Evolutionary conservation across 2,329 filamentous ascomycete genomes (phyloP).

Genomic region (Cytospora mali): DNA sequence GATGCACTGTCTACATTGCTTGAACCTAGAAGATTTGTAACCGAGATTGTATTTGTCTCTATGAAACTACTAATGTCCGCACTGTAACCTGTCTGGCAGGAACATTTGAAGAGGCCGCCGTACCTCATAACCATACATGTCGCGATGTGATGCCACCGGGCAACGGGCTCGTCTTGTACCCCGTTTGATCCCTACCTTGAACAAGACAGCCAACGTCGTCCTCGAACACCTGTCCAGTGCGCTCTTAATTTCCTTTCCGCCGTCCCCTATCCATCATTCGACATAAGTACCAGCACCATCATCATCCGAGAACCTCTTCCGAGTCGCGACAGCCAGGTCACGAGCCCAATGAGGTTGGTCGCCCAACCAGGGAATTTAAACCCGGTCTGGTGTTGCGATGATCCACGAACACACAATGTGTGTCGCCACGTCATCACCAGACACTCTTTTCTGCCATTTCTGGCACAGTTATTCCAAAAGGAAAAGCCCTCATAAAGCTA

Average conservation of each 20-base stretch:
- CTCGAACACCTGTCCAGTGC: neutral
- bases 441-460: slow-evolving; percentile 11
- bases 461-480: slow-evolving; percentile 2
- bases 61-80: no score
- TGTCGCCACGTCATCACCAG: slow-evolving; percentile 8
- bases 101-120: no score
- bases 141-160: no score
- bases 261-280: neutral
- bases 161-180: no score
- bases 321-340: slow-evolving; percentile 23
- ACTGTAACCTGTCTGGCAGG: no score
- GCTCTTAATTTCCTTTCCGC: neutral
- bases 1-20: neutral
- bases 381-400: slow-evolving; percentile 17
- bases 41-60: no score
- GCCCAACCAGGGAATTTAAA: slow-evolving; percentile 24
- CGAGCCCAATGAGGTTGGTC: slow-evolving; percentile 27
- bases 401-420: neutral
- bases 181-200: neutral
- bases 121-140: no score
- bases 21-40: neutral
- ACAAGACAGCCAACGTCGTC: neutral
- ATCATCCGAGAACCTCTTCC: slow-evolving; percentile 13
- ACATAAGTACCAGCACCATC: neutral
- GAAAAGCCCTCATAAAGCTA: neutral